Percentiles rank a stretch among this genome's conserved stretches.
Conservation (phyloP, 345 rosid species). For the Salix viminalis region DNA sequence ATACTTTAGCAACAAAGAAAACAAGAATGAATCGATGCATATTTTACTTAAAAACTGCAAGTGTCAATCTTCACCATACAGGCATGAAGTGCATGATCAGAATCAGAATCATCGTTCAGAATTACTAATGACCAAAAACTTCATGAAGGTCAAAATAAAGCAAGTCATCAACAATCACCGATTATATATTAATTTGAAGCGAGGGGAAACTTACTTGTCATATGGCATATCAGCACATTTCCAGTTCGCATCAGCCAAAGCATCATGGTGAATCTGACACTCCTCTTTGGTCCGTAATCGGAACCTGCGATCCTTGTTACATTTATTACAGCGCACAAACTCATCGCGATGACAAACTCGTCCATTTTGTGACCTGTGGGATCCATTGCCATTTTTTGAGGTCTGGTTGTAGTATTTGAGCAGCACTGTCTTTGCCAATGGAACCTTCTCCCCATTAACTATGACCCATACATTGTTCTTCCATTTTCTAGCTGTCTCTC, state of each 20-base stretch:
- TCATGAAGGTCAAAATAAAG: background rate
- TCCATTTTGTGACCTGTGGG: constrained; percentile 61
- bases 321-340: constrained; percentile 63
- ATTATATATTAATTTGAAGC: background rate
- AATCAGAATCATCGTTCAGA: background rate
- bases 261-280: constrained; percentile 83
- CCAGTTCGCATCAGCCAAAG: constrained; percentile 70
- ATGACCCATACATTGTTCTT: constrained; percentile 98
- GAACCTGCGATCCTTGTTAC: constrained; percentile 86
- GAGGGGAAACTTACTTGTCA: constrained; percentile 53
- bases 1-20: background rate
- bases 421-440: constrained; percentile 82
- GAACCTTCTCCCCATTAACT: constrained; percentile 81
- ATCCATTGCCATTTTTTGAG: constrained; percentile 55
- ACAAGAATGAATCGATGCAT: background rate
- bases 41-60: background rate
- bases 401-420: constrained; percentile 84
- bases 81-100: background rate
- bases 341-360: constrained; percentile 82
- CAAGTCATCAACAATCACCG: background rate
- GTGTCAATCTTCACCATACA: background rate
- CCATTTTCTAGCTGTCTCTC: constrained; percentile 99
- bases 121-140: background rate
- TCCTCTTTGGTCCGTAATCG: constrained; percentile 71
- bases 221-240: constrained; percentile 68